These are phyloP conservation scores for Neurospora sp. DNA, from an alignment of 495 filamentous ascomycete genomes.

Conservation along the genomic window DNA sequence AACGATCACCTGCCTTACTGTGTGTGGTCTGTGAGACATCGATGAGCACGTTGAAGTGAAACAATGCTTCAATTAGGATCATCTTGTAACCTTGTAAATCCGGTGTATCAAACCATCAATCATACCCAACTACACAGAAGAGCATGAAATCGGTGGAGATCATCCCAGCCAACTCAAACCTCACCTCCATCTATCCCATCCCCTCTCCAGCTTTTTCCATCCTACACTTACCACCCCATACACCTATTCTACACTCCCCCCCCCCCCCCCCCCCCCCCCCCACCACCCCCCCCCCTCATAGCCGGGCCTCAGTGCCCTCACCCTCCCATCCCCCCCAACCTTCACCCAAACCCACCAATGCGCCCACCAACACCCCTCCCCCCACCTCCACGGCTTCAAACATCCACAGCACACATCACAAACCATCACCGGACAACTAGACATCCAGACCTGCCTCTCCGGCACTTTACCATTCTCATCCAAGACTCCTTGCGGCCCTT, in stretches of 20 bases:
- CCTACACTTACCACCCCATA: not conserved
- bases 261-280: too few species aligned
- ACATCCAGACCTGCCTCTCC: not conserved
- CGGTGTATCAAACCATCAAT: too few species aligned
- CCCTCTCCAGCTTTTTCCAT: not conserved
- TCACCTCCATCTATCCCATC: not conserved
- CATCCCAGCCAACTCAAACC: too few species aligned
- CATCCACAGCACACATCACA: not conserved
- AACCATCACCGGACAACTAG: not conserved
- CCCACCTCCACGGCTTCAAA: not conserved
- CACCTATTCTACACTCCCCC: not conserved
- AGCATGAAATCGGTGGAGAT: not conserved
- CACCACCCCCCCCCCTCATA: too few species aligned
- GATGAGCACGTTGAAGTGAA: not conserved
- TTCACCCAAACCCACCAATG: not conserved
- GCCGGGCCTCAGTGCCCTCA: not conserved
- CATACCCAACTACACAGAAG: accelerated
- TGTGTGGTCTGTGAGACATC: not conserved
- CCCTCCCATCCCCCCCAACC: not conserved
- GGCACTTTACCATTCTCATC: not conserved
- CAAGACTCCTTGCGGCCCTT: not conserved
- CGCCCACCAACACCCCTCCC: not conserved
- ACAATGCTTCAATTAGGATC: too few species aligned
- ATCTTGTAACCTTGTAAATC: too few species aligned
- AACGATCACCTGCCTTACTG: not conserved